A percentile compares a stretch with the other conserved stretches of the same genome.
Evolutionary conservation across 768 basidiomycete species (phyloP).

Genomic region (Psilocybe sp.): DNA sequence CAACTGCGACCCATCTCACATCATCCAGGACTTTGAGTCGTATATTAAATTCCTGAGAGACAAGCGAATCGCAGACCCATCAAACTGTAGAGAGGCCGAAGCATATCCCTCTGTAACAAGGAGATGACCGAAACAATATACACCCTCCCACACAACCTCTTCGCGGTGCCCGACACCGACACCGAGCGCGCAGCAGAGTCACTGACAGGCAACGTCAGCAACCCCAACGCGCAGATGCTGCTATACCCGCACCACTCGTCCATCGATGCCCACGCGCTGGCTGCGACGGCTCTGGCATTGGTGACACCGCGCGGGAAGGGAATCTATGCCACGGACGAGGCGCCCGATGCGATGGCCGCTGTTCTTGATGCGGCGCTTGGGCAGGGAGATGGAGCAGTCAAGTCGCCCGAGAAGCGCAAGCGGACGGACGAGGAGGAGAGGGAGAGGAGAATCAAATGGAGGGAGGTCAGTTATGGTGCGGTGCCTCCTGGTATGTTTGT

Average conservation of each 20-base stretch:
- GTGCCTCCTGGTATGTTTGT: slow-evolving; percentile 33
- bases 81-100: too few species aligned
- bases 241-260: slow-evolving; percentile 39
- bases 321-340: slow-evolving; percentile 54
- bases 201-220: slow-evolving; percentile 12
- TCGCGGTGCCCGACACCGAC: slow-evolving; percentile 23
- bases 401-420: slow-evolving; percentile 14
- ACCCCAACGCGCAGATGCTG: slow-evolving; percentile 21
- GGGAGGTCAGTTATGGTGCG: slow-evolving; percentile 40
- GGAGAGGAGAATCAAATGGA: slow-evolving; percentile 41
- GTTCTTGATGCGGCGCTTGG: slow-evolving; percentile 30
- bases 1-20: too few species aligned
- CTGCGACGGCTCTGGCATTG: slow-evolving; percentile 39
- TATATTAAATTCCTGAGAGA: too few species aligned
- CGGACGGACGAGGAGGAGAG: slow-evolving; percentile 32
- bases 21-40: too few species aligned
- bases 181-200: slow-evolving; percentile 15
- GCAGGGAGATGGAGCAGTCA: slow-evolving; percentile 19
- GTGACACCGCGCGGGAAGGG: slow-evolving; percentile 49
- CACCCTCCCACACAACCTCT: slow-evolving; percentile 25
- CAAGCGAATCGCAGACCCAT: too few species aligned
- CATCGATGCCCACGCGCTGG: slow-evolving; percentile 38
- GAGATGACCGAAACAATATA: slow-evolving; percentile 15
- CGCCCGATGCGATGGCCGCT: slow-evolving; percentile 39
- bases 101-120: too few species aligned